phyloP scores from a whole-genome alignment of 73 alveolate species.

The Tetrahymena elliotti region DNA sequence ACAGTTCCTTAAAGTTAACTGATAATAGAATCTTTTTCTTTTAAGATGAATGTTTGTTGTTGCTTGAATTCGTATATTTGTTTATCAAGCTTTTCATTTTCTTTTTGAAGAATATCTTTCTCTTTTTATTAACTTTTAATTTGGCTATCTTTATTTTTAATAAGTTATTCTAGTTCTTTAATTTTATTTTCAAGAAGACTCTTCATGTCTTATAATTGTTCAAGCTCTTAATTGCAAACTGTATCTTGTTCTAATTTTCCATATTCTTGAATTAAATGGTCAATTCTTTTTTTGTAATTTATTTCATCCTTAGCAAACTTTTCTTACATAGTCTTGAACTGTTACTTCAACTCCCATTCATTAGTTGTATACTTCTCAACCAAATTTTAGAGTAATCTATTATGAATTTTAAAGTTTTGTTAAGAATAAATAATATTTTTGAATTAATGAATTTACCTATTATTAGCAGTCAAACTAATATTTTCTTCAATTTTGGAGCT shows the following conservation, averaged over 20 bases:
- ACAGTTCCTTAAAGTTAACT: background rate
- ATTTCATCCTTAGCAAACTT: background rate
- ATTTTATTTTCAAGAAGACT: background rate
- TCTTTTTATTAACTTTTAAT: background rate
- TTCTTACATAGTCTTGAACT: background rate
- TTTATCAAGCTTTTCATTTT: background rate
- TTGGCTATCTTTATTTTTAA: background rate
- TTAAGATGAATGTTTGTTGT: background rate
- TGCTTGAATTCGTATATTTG: background rate
- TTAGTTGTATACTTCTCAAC: background rate
- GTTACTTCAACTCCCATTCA: background rate
- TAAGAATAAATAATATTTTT: no score
- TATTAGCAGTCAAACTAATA: background rate
- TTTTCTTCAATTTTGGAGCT: background rate
- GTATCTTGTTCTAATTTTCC: background rate
- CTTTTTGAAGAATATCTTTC: background rate
- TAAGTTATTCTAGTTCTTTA: background rate
- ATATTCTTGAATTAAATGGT: background rate
- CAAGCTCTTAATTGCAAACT: background rate
- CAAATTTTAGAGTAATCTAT: background rate
- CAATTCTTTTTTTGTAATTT: background rate
- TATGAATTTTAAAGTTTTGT: no score
- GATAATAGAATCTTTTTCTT: background rate
- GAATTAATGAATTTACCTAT: background rate
- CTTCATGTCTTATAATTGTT: background rate